phyloP scores from a whole-genome alignment of 2,329 filamentous ascomycete species.

The Tolypocladium amazonense region DNA sequence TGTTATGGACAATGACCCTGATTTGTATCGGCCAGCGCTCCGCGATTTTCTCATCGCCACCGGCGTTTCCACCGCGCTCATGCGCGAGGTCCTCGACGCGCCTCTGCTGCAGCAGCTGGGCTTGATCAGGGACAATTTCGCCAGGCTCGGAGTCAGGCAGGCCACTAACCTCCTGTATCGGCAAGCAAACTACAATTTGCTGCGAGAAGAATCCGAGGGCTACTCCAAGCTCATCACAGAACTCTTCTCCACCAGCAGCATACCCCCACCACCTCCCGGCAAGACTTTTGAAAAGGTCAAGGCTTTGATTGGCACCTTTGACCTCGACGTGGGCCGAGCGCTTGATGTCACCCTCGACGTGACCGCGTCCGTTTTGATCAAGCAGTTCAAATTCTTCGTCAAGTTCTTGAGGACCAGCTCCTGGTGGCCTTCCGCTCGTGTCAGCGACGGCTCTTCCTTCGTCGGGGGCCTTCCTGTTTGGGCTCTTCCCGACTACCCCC shows the following conservation, averaged over 20 bases:
- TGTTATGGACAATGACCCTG: conserved; percentile 59
- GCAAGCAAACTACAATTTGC: conserved; percentile 91
- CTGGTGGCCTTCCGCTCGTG: conserved; percentile 77
- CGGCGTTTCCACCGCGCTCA: conserved; percentile 56
- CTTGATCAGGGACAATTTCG: conserved; percentile 77
- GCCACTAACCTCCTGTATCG: conserved; percentile 90
- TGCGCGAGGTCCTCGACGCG: conserved; percentile 78
- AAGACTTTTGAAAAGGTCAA: conserved; percentile 87
- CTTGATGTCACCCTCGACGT: conserved; percentile 92
- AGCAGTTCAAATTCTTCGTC: conserved; percentile 88
- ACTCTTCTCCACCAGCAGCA: conserved; percentile 78
- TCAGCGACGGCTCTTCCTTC: conserved; percentile 28
- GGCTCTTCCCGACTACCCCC: conserved; percentile 63
- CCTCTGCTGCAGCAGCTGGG: conserved; percentile 64
- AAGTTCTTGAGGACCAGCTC: conserved; percentile 86
- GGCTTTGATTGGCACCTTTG: conserved; percentile 90
- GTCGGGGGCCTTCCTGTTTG: conserved; percentile 68
- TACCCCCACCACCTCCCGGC: conserved; percentile 61
- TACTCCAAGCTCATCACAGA: conserved; percentile 95
- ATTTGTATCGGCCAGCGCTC: conserved; percentile 38
- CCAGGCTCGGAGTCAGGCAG: conserved; percentile 72
- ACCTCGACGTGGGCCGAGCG: conserved; percentile 89
- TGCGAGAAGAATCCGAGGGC: conserved; percentile 92
- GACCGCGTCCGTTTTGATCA: conserved; percentile 85
- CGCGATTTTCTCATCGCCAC: conserved; percentile 62